phyloP scores from a whole-genome alignment of 176 grass and related monocot genomes.

The Secale cereale region DNA sequence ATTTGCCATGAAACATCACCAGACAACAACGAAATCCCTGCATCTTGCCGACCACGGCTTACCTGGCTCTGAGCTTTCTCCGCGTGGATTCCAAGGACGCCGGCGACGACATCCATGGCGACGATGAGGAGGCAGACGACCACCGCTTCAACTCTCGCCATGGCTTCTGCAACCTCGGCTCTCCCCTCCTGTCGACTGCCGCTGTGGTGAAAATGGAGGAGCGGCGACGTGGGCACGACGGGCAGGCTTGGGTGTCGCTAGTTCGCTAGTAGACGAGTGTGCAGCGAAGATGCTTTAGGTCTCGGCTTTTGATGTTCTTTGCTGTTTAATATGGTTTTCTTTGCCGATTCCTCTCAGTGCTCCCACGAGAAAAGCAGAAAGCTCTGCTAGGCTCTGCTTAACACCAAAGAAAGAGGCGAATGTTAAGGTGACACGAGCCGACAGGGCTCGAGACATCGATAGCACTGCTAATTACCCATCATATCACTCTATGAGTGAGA shows the following conservation, averaged over 20 bases:
- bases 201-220: not conserved
- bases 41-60: not conserved
- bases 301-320: slow-evolving; percentile 42
- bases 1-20: not conserved
- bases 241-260: not conserved
- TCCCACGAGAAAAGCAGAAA: slow-evolving; percentile 17
- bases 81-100: slow-evolving; percentile 70
- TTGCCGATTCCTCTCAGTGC: slow-evolving; percentile 23
- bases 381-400: slow-evolving; percentile 1
- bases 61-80: slow-evolving; percentile 81
- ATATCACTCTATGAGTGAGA: not conserved
- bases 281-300: slow-evolving; percentile 23
- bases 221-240: not conserved
- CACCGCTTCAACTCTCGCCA: slow-evolving; percentile 62
- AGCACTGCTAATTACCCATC: not conserved
- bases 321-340: slow-evolving; percentile 21
- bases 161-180: slow-evolving; percentile 1
- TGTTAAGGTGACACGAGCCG: not conserved
- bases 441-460: not conserved
- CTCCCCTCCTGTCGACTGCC: not conserved
- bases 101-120: slow-evolving; percentile 63
- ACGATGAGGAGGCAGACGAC: slow-evolving; percentile 71
- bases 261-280: not conserved
- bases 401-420: not conserved
- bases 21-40: not conserved